Evolutionary conservation across 805 yeast genomes (phyloP).

Genomic region (Blastobotrys mokoenaii): DNA sequence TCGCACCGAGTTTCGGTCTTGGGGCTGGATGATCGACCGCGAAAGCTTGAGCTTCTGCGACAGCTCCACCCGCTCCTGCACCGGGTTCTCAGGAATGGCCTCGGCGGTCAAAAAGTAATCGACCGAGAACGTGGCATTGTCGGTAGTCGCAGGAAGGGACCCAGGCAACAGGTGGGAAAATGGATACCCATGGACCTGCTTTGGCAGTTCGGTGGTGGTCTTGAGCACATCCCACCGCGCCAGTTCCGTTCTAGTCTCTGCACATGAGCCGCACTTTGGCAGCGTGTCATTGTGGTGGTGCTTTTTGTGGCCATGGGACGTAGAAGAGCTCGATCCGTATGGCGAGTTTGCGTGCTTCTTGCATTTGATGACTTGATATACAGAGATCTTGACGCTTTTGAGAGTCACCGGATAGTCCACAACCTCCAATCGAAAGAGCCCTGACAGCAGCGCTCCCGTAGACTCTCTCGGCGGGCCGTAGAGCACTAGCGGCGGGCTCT

Average conservation of each 20-base stretch:
- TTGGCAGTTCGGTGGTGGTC: conserved; percentile 46
- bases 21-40: conserved; percentile 71
- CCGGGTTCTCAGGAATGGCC: conserved; percentile 21
- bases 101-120: conserved; percentile 69
- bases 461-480: conserved; percentile 75
- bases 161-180: conserved; percentile 89
- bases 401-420: conserved; percentile 18
- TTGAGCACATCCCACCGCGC: conserved; percentile 85
- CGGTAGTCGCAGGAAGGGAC: conserved; percentile 66
- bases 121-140: conserved; percentile 52
- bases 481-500: conserved; percentile 83
- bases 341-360: not conserved
- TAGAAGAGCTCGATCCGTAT: no score
- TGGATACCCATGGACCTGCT: conserved; percentile 80
- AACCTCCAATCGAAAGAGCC: conserved; percentile 57
- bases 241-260: conserved; percentile 45
- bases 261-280: conserved; percentile 27
- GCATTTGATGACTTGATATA: conserved; percentile 45
- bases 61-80: conserved; percentile 24
- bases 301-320: not conserved
- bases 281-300: conserved; percentile 11
- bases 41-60: conserved; percentile 37
- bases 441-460: conserved; percentile 80
- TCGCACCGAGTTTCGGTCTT: conserved; percentile 78
- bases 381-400: not conserved